These are phyloP conservation scores for Diplodia corticola DNA, from an alignment of 2,329 filamentous ascomycete species.

Conservation along the genomic window DNA sequence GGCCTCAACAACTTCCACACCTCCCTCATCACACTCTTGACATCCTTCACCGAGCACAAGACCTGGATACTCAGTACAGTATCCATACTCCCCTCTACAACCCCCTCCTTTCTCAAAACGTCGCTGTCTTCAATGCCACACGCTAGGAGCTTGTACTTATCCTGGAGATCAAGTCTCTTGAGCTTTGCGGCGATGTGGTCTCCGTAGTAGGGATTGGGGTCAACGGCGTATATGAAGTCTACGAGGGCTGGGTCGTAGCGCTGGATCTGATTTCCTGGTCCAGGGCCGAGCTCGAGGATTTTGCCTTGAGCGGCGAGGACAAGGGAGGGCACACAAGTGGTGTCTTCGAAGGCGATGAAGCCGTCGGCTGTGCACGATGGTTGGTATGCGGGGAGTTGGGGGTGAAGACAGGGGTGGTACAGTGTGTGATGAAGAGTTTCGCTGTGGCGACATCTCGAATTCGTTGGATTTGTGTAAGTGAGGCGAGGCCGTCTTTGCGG, in stretches of 20 bases:
- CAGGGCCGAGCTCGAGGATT: not conserved
- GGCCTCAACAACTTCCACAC: not conserved
- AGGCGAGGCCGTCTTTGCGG: not conserved
- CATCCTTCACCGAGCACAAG: not conserved
- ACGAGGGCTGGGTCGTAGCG: not conserved
- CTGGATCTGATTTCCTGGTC: not conserved
- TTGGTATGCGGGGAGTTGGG: not conserved
- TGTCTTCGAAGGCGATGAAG: not conserved
- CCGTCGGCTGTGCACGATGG: not conserved
- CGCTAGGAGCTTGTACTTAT: not conserved
- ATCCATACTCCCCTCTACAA: not conserved
- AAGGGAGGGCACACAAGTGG: not conserved
- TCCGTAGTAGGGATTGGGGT: not conserved
- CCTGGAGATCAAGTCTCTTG: not conserved
- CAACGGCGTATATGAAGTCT: not conserved
- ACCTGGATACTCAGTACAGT: not conserved
- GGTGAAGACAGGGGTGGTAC: not conserved
- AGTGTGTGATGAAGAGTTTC: not conserved
- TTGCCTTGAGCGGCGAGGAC: not conserved
- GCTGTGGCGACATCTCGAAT: not conserved
- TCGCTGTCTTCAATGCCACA: not conserved
- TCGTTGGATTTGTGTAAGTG: not conserved
- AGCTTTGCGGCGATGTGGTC: not conserved
- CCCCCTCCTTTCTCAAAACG: not conserved
- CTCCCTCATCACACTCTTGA: not conserved